Percentiles rank a stretch among this genome's conserved stretches.
Evolutionary conservation across 2,329 filamentous ascomycete genomes (phyloP).

Genomic region (Plenodomus lindquistii): DNA sequence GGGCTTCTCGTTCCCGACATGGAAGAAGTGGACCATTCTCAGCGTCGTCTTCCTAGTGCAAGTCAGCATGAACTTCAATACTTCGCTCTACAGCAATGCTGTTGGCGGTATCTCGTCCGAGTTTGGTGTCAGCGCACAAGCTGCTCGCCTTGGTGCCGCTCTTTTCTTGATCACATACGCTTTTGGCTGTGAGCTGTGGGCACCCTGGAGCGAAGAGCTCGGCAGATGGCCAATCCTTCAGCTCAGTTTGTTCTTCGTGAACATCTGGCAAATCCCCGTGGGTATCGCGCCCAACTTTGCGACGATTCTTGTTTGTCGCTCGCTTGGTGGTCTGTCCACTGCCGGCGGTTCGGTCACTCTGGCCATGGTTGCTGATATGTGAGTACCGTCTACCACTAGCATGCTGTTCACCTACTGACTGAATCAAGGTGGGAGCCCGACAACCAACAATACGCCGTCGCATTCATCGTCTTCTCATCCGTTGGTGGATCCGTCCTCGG

Average conservation of each 20-base stretch:
- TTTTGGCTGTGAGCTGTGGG: constrained; percentile 87
- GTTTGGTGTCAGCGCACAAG: constrained; percentile 69
- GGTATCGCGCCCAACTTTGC: constrained; percentile 74
- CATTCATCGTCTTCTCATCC: constrained; percentile 71
- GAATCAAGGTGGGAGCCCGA: constrained; percentile 18
- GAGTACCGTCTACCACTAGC: constrained; percentile 41
- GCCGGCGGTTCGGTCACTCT: constrained; percentile 68
- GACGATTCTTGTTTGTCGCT: constrained; percentile 66
- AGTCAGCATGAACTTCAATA: constrained; percentile 63
- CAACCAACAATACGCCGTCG: constrained; percentile 70
- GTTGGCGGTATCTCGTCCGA: constrained; percentile 60
- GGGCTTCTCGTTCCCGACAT: constrained; percentile 53
- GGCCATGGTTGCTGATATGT: constrained; percentile 66
- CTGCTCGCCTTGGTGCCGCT: constrained; percentile 73
- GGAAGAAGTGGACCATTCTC: constrained; percentile 60
- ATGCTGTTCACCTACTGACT: not conserved
- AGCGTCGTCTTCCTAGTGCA: constrained; percentile 58
- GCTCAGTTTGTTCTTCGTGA: constrained; percentile 72
- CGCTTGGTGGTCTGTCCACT: constrained; percentile 51
- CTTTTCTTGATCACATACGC: constrained; percentile 80
- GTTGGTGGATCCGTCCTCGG: constrained; percentile 77
- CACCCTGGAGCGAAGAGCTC: constrained; percentile 83
- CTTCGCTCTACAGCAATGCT: constrained; percentile 59
- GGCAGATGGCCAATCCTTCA: constrained; percentile 78
- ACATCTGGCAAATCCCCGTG: constrained; percentile 69